Base-by-base conservation (phyloP, 371 early-diverging fungal genomes). In the Zychaea mexicana region DNA sequence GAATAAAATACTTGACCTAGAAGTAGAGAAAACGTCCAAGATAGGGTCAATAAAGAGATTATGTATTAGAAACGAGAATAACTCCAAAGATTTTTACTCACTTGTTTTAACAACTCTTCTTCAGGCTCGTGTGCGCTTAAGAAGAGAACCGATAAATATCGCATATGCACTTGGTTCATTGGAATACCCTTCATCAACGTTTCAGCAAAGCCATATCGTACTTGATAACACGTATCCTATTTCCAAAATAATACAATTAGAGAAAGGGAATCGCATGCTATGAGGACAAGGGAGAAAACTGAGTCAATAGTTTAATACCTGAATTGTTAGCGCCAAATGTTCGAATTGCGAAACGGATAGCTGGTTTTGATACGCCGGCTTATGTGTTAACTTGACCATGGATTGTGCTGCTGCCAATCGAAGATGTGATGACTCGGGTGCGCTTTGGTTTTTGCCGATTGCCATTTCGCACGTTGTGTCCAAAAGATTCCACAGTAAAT, bases 81-180 rank as follows among this genome's bases (percentile, higher is more conserved):
- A 2, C 27, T 42, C n/a, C 27, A 60, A 45, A 46, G 46, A 47
- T 45, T 5, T 21, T 30, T 6, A 26, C 58, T 63, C 60, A 67
- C 67, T 53, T 74, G 77, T 21, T 76, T 74, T 54, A 83, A 69
- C 53, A 96, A 81, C 0, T 77, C 82, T 0, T 61, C 55, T 65
- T 95, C 96, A 0, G 95, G 94, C 53, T 98, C 98, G 66, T 93
- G 90, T 0, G 96, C 97, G 3, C 86, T 89, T 26, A 96, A 70
- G 64, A 92, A 85, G 47, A 96, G 67, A 2, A 90, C 67, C 9
- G 92, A 76, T 39, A 90, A 67, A 61, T 87, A 96, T 7, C 93
- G 85, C 30, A 85, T 71, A 56, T 88, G 90, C 0, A 97, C 68
- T 13, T 81, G 79, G 36, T 81, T 69, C 2, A 67, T 52, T 7